phyloP scores from a whole-genome alignment of 495 filamentous ascomycete genomes.

The Penicillium flavigenum region DNA sequence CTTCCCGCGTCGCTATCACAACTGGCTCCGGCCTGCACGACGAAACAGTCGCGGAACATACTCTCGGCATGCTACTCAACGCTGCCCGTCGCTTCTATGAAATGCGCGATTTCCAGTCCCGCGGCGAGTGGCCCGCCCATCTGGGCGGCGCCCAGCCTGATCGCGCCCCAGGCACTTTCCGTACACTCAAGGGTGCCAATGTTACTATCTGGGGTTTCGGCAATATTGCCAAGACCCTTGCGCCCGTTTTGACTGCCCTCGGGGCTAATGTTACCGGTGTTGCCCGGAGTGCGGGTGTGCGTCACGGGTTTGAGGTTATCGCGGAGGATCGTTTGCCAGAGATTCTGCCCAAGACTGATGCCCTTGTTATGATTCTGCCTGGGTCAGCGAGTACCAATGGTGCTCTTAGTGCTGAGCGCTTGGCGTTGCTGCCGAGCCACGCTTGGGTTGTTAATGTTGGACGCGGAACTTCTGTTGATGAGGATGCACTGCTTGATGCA shows the following conservation, averaged over 20 bases:
- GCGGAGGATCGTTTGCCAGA: slow-evolving; percentile 33
- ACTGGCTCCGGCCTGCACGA: slow-evolving; percentile 63
- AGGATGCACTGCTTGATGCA: slow-evolving; percentile 64
- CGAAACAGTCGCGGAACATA: slow-evolving; percentile 59
- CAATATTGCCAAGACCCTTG: slow-evolving; percentile 37
- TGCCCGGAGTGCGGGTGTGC: slow-evolving; percentile 28
- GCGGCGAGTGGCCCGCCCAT: slow-evolving; percentile 53
- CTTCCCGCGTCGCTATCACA: slow-evolving; percentile 40
- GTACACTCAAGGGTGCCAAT: slow-evolving; percentile 51
- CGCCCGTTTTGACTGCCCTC: slow-evolving; percentile 28
- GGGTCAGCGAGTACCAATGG: slow-evolving; percentile 27
- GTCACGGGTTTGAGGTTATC: slow-evolving; percentile 45
- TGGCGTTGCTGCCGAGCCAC: slow-evolving; percentile 50
- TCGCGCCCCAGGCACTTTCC: slow-evolving; percentile 51
- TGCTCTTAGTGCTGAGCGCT: slow-evolving; percentile 27
- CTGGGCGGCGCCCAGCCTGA: slow-evolving; percentile 52
- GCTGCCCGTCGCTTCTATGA: slow-evolving; percentile 53
- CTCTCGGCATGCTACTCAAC: slow-evolving; percentile 52
- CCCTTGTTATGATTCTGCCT: slow-evolving; percentile 34
- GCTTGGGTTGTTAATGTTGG: slow-evolving; percentile 69
- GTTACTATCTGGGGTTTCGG: slow-evolving; percentile 36
- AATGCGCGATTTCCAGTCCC: slow-evolving; percentile 58
- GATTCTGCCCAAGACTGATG: slow-evolving; percentile 29
- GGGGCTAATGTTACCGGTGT: slow-evolving; percentile 29
- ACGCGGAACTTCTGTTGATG: slow-evolving; percentile 65